A percentile compares a stretch with the other conserved stretches of the same genome.
phyloP scores from a whole-genome alignment of 2,329 filamentous ascomycete species.

The Botrytis pseudocinerea region DNA sequence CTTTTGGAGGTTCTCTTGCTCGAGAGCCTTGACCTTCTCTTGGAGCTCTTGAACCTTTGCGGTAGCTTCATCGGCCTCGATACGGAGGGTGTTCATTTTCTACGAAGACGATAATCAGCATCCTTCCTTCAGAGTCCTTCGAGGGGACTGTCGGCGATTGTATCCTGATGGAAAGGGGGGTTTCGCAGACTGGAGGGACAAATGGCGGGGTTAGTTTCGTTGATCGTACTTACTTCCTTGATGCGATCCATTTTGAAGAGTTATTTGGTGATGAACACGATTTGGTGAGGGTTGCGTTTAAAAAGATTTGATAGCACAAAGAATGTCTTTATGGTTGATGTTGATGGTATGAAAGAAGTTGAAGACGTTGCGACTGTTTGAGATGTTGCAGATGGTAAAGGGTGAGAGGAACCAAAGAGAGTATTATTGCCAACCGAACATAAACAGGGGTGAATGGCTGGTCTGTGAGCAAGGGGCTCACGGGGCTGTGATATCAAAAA shows the following conservation, averaged over 20 bases:
- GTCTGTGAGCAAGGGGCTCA: constrained; percentile 21
- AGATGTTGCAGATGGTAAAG: constrained; percentile 19
- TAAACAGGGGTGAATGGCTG: constrained; percentile 22
- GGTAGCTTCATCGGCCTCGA: constrained; percentile 85
- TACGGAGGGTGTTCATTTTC: constrained; percentile 94
- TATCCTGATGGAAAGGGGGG: constrained; percentile 16
- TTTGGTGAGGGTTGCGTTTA: not conserved
- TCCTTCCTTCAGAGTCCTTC: constrained; percentile 15
- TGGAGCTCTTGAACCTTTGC: constrained; percentile 85
- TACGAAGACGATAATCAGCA: constrained; percentile 43
- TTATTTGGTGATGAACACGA: constrained; percentile 14
- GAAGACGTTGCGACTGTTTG: constrained; percentile 17
- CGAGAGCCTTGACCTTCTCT: constrained; percentile 80
- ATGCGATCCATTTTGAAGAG: constrained; percentile 74
- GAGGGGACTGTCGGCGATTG: not conserved
- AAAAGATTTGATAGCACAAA: not conserved
- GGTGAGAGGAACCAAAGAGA: constrained; percentile 21
- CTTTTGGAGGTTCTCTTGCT: constrained; percentile 94
- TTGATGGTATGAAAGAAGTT: constrained; percentile 20
- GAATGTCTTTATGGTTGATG: constrained; percentile 16
- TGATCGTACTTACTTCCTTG: constrained; percentile 70
- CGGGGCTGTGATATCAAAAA: constrained; percentile 18
- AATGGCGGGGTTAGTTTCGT: constrained; percentile 39
- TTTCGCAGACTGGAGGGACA: constrained; percentile 15
- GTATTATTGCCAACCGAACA: constrained; percentile 25